phyloP scores from a whole-genome alignment of 2,329 filamentous ascomycete genomes.

The Botrytis cinerea region DNA sequence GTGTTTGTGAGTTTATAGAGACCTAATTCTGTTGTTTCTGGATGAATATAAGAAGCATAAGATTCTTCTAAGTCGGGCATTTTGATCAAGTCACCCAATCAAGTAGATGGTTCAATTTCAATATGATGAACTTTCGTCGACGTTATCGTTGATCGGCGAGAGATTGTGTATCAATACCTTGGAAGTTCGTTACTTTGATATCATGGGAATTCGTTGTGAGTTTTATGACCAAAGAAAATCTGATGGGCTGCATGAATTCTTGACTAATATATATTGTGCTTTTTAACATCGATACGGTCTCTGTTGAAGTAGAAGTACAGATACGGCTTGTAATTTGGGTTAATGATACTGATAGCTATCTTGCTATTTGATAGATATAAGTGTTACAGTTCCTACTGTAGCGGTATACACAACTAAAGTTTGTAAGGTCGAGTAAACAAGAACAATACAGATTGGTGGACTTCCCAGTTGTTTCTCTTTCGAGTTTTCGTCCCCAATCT shows the following conservation, averaged over 20 bases:
- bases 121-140: neutral
- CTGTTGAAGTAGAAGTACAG: neutral
- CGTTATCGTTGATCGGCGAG: neutral
- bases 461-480: accelerated
- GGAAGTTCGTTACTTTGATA: accelerated
- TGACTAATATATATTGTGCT: accelerated
- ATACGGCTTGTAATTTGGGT: neutral
- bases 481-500: neutral
- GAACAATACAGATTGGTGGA: accelerated
- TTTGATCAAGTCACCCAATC: neutral
- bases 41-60: neutral
- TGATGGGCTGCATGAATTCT: accelerated
- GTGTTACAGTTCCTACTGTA: neutral
- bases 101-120: neutral
- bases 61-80: neutral
- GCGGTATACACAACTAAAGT: neutral
- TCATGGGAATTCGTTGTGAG: neutral
- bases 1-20: neutral
- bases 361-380: neutral
- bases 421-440: neutral
- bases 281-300: neutral
- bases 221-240: neutral
- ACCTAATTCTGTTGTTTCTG: neutral
- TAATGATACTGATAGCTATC: neutral
- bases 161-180: neutral